These are phyloP conservation scores for Lactarius indigo DNA, from an alignment of 768 basidiomycete species.

Conservation along the genomic window DNA sequence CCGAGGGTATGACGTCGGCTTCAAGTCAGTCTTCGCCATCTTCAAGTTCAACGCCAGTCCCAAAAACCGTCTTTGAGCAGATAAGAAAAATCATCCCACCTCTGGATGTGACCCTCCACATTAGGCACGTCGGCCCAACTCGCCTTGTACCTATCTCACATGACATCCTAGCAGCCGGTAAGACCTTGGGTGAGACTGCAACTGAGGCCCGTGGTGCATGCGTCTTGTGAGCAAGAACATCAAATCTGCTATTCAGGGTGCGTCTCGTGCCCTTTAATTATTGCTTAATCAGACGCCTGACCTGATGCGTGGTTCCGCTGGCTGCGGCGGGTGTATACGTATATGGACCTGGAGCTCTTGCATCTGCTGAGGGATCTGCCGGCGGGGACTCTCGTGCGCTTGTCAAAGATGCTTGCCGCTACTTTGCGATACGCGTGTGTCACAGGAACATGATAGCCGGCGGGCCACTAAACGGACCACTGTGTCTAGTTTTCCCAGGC, in stretches of 20 bases:
- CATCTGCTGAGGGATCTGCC: constrained; percentile 78
- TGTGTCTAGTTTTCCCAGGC: no score
- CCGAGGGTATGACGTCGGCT: background rate
- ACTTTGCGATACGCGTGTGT: constrained; percentile 91
- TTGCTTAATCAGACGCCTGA: constrained; percentile 1
- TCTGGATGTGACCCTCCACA: no score
- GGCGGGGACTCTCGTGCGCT: constrained; percentile 79
- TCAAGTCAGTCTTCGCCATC: background rate
- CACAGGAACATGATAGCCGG: constrained; percentile 96
- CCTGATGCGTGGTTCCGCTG: background rate
- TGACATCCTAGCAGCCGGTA: no score
- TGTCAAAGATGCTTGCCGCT: constrained; percentile 90
- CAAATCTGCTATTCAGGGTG: constrained; percentile 84
- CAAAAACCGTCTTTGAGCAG: constrained; percentile 60
- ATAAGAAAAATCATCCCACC: constrained; percentile 45
- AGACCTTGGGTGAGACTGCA: constrained; percentile 39
- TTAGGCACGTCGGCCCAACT: no score
- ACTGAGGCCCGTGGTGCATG: constrained; percentile 72
- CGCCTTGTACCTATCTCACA: no score
- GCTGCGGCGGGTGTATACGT: background rate
- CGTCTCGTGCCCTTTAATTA: constrained; percentile 4
- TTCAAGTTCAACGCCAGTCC: constrained; percentile 52
- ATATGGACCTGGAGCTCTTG: constrained; percentile 83
- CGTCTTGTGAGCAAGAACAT: constrained; percentile 92
- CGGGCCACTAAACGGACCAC: constrained; percentile 57